Conservation (phyloP, 176 grass and related monocot species). For the Ensete glaucum region DNA sequence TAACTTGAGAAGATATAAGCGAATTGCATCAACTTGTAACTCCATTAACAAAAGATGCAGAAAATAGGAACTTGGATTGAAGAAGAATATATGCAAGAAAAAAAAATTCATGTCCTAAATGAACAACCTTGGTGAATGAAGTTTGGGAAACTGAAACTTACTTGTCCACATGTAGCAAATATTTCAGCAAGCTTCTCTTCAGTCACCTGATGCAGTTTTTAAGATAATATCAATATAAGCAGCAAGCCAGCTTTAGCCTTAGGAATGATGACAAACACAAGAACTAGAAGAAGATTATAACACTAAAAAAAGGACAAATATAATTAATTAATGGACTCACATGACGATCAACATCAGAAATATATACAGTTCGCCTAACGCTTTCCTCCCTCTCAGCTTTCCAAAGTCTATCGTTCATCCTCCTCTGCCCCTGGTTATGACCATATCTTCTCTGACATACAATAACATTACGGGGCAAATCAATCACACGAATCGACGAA, state of each 20-base stretch:
- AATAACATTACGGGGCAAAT: not conserved
- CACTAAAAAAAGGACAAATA: not conserved
- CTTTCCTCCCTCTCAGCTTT: slow-evolving; percentile 69
- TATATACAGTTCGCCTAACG: slow-evolving; percentile 77
- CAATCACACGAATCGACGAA: not conserved
- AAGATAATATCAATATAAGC: not conserved
- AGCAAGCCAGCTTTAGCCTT: not conserved
- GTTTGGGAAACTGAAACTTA: slow-evolving; percentile 48
- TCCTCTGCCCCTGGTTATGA: slow-evolving; percentile 50
- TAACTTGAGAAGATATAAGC: no score
- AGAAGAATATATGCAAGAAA: no score
- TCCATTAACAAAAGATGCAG: no score
- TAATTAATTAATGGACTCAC: not conserved
- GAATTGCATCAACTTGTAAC: no score
- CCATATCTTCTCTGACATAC: slow-evolving; percentile 42
- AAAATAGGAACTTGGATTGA: no score
- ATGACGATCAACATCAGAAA: slow-evolving; percentile 43
- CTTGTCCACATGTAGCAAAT: slow-evolving; percentile 76
- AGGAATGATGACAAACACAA: no score
- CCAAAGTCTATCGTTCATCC: slow-evolving; percentile 33
- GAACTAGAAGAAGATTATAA: not conserved
- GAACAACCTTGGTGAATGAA: no score
- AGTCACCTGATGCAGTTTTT: slow-evolving; percentile 45
- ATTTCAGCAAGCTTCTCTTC: slow-evolving; percentile 96
- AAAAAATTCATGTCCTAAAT: no score